Evolutionary conservation across 2,329 filamentous ascomycete species (phyloP).

Genomic region (Diatrype stigma): DNA sequence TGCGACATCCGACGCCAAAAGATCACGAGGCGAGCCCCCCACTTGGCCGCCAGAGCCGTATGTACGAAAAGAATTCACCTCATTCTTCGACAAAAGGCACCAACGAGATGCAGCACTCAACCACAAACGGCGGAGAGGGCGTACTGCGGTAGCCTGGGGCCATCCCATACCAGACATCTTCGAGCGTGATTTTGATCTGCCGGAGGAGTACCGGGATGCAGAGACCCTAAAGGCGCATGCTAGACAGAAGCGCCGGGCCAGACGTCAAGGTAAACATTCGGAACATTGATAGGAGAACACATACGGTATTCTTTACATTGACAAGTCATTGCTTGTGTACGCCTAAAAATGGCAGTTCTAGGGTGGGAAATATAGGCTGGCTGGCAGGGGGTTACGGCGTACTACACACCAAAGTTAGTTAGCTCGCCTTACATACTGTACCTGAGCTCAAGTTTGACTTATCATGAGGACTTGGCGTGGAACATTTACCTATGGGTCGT

Average conservation of each 20-base stretch:
- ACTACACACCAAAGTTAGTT: no score
- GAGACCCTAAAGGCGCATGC: slow-evolving; percentile 56
- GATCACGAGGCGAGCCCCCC: slow-evolving; percentile 20
- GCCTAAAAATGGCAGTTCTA: no score
- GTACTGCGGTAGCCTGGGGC: slow-evolving; percentile 76
- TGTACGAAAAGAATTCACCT: slow-evolving; percentile 65
- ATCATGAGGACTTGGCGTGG: no score
- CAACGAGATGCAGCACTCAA: slow-evolving; percentile 77
- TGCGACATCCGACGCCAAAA: slow-evolving; percentile 18
- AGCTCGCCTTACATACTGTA: no score
- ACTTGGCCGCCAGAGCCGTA: slow-evolving; percentile 30
- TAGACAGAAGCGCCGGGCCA: slow-evolving; percentile 58
- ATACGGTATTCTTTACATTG: not conserved
- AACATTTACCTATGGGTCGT: no score
- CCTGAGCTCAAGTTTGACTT: no score
- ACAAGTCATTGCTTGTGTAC: not conserved
- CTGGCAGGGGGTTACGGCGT: no score
- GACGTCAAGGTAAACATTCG: slow-evolving; percentile 49
- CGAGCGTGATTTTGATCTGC: slow-evolving; percentile 70
- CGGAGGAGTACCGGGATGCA: slow-evolving; percentile 57
- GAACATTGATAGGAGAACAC: slow-evolving; percentile 25
- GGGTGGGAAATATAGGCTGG: no score
- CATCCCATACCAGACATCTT: slow-evolving; percentile 69
- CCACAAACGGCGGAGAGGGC: slow-evolving; percentile 64
- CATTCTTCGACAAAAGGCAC: slow-evolving; percentile 79